Evolutionary conservation across 352 stramenopile species (phyloP), one percentile per base, ranked within the genome.

Genomic region (Globisporangium takayamanum): DNA sequence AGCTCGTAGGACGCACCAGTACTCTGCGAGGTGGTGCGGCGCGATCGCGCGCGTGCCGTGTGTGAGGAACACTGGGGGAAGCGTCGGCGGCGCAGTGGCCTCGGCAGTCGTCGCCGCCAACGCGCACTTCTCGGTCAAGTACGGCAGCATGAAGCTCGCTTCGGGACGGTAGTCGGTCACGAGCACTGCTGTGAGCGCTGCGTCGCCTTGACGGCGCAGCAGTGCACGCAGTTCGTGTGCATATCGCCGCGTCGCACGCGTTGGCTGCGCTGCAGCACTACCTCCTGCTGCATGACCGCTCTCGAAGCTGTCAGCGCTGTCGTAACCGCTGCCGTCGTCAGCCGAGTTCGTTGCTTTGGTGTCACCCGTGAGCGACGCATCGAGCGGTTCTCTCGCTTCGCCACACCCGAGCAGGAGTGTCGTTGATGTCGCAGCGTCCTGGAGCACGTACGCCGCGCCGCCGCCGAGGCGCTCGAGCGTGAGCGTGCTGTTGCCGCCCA

Each of bases 41-140:
- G 68, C 78, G 16, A 95, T 78, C 26, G 85, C 81, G 62, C 82
- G 73, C 15, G 85, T 95, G 0, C 71, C 76, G 52, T 93, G 83
- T n/a, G 83, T 92, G 72, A 92, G 76, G 22, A 89, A 66, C 25
- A 94, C 66, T 16, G 66, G 60, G 28, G 80, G 55, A 5, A 49
- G 22, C 22, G 57, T 60, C 22, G 60, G 63, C 48, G 66, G 57
- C 46, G 71, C 69, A 62, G 36, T 67, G 30, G 52, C 55, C 36
- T 20, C 37, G 25, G 60, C 46, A 30, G 51, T 18, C 2, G 55
- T 16, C 53, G 64, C 44, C 25, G 67, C 14, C 10, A 64, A 65
- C 1, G 61, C 69, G 25, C 73, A 81, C 58, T 85, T 87, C 45
- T 93, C 84, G 6, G 69, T 75, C 42, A 93, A 46, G 53, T 76